Base-by-base conservation (phyloP, 2,329 filamentous ascomycete genomes). In the Aspergillus piperis region DNA sequence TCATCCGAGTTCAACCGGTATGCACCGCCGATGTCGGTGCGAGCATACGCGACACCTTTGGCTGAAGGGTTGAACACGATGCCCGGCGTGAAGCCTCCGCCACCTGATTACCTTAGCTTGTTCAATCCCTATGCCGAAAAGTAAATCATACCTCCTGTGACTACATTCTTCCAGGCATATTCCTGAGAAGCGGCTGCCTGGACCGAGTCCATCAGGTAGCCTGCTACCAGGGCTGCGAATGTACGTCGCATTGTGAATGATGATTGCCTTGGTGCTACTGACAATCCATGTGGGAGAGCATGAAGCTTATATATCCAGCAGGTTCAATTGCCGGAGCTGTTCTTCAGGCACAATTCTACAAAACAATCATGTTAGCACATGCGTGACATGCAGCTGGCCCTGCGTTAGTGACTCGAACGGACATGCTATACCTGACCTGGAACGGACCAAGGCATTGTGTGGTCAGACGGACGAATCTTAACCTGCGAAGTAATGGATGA, bases 21-120 rank as follows among this genome's bases (percentile, higher is more conserved):
- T 10, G 84, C 75, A 8, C 84, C 83, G 17, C 84, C 84, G 62
- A 86, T 86, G 61, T 86, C 84, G 2, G 84, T 84, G 41, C 84
- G 77, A 23, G 82, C 82, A 64, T 85, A 86, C 2, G 82, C 83
- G 6, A 86, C 71, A 5, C 83, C 83, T 62, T 80, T 75, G 25
- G 64, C 66, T 13, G 67, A 67, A 3, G 68, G 67, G 65, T 86
- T 84, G 73, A 86, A 86, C n/a, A 84, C 77, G 54, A 86, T 83
- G 21, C 83, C 80, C 4, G 83, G 79, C 3, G 83, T 78, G 65
- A 86, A 86, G 32, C 84, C 84, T 54, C 84, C 84, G 13, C 84
- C 84, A 15, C 83, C 84, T 67, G 44, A 21, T 5, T n/a, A n/a
- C 8, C 11, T 42, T 27, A 58, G 36, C 6, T 42, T 3, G 36